Base-by-base conservation (phyloP, 2,329 filamentous ascomycete species). In the Akanthomyces lecanii region DNA sequence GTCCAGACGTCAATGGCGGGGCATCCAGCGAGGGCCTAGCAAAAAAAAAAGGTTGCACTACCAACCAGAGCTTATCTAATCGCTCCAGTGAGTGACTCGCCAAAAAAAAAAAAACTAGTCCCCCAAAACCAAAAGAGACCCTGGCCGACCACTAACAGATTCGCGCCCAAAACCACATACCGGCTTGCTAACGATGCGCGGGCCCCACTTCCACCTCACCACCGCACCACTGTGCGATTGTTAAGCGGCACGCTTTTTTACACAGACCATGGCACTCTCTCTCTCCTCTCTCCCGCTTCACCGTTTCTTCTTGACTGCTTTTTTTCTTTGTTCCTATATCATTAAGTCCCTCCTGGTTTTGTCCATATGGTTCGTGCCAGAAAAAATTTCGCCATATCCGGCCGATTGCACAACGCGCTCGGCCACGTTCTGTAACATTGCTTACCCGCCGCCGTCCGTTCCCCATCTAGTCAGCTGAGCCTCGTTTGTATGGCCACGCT, bases 1-100 rank as follows among this genome's bases (percentile, higher is more conserved):
- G 42, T 25, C 25, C 33, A 42, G 45, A 42, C 45, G 56, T 51
- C 56, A 25, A 60, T 60, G 56, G 56, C 56, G 56, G 56, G 56
- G 56, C 45, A 60, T 18, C 10, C 23, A 50, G 28, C n/a, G 21
- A 60, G 45, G 47, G 56, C 47, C 47, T 21, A 25, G 33, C 57
- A 42, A 38, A 60, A 61, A 61, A 61, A 61, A 57, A 56, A 48
- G 36, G 30, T 5, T 28, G 16, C 7, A 36, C 33, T 7, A 36
- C 33, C 33, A 36, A 51, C 8, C 38, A 16, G 33, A 30, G 47
- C 54, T 58, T 63, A 63, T 63, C 61, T 63, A 63, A 63, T 63
- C 61, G 47, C 28, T n/a, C 25, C 28, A 53, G 50, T 30, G 21
- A 21, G 21, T 45, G 23, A 38, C 33, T 52, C 45, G 36, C 48